Evolutionary conservation across 2,329 filamentous ascomycete species (phyloP).

Genomic region (Ceratocystis eucalypticola): DNA sequence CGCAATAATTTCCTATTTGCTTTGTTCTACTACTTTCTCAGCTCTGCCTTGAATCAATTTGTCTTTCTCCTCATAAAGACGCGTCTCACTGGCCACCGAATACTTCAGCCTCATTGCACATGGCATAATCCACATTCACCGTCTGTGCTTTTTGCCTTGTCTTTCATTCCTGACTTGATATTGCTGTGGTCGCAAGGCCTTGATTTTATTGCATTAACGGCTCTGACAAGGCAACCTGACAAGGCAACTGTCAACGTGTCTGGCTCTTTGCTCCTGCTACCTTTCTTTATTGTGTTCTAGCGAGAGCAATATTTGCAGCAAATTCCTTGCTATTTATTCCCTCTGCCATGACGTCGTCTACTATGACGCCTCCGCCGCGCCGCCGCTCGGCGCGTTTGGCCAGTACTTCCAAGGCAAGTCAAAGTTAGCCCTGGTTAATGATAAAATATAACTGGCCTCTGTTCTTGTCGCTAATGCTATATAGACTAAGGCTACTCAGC

Average conservation of each 20-base stretch:
- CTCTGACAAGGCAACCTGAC: too few species aligned
- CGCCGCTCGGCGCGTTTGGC: slow-evolving; percentile 35
- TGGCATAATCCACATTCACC: too few species aligned
- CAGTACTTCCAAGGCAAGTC: slow-evolving; percentile 28
- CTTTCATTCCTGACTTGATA: too few species aligned
- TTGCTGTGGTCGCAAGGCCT: too few species aligned
- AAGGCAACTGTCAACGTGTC: too few species aligned
- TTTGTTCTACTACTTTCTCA: too few species aligned
- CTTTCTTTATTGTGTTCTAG: neutral
- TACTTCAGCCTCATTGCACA: too few species aligned
- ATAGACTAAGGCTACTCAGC: slow-evolving; percentile 24
- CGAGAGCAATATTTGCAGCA: too few species aligned
- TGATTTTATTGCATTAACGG: neutral
- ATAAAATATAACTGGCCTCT: neutral
- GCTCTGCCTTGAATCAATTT: neutral
- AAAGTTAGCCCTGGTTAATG: slow-evolving; percentile 11
- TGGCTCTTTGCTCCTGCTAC: neutral
- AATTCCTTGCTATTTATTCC: too few species aligned
- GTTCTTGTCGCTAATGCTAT: slow-evolving; percentile 15
- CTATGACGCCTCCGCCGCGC: slow-evolving; percentile 31
- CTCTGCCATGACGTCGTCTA: slow-evolving; percentile 11
- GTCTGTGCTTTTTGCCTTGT: too few species aligned
- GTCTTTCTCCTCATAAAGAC: neutral
- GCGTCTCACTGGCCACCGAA: too few species aligned
- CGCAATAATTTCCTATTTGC: too few species aligned